A percentile compares a stretch with the other conserved stretches of the same genome.
Evolutionary conservation across 2,329 filamentous ascomycete species (phyloP).

Genomic region (Venturia carpophila): DNA sequence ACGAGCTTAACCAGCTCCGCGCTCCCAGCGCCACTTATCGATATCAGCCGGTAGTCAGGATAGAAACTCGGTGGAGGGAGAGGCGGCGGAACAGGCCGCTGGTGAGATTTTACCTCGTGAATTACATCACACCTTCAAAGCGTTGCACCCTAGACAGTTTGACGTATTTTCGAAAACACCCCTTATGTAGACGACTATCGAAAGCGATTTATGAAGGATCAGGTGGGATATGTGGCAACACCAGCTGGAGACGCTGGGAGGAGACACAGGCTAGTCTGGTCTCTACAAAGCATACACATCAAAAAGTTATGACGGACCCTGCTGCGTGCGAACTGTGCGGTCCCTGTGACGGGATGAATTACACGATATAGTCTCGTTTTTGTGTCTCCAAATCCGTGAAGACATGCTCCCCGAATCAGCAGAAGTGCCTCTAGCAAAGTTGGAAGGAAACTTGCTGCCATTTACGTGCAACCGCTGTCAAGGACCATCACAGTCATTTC

Average conservation of each 20-base stretch:
- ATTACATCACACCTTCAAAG: background rate
- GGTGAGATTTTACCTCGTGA: constrained; percentile 1
- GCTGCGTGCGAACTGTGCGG: background rate
- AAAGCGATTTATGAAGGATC: constrained; percentile 10
- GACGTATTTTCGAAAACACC: constrained; percentile 11
- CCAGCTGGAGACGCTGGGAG: background rate
- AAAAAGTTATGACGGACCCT: background rate
- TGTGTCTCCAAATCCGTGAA: background rate
- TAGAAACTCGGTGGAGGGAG: background rate
- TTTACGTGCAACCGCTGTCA: no score
- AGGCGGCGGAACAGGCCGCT: constrained; percentile 1
- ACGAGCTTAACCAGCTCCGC: constrained; percentile 4
- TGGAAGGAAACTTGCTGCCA: no score
- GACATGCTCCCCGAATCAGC: no score
- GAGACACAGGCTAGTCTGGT: background rate
- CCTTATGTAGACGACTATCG: constrained; percentile 12
- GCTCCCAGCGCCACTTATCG: constrained; percentile 10
- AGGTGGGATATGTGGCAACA: constrained; percentile 6
- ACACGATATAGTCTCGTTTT: background rate
- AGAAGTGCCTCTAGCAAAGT: no score
- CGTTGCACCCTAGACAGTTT: constrained; percentile 12
- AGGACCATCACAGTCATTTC: no score
- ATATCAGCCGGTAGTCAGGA: constrained; percentile 8
- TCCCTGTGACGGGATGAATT: background rate
- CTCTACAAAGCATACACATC: background rate